Evolutionary conservation across 2,329 filamentous ascomycete genomes (phyloP).

Genomic region (Xylaria digitata): DNA sequence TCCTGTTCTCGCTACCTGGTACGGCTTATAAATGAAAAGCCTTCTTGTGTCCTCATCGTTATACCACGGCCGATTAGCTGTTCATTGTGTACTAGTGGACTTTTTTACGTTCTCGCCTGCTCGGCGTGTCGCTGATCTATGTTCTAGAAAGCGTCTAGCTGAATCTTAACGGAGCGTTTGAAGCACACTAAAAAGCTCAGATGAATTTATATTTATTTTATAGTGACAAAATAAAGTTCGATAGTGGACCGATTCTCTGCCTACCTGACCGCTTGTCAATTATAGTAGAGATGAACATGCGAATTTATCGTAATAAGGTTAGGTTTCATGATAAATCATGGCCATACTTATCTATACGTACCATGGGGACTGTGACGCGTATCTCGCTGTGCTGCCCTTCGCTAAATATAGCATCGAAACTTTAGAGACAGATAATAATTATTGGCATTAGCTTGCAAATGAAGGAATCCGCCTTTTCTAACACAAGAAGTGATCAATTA

Average conservation of each 20-base stretch:
- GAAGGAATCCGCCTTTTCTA: not conserved
- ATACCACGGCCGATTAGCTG: not conserved
- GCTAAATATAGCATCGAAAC: not conserved
- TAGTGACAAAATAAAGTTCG: too few species aligned
- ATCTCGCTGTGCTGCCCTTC: not conserved
- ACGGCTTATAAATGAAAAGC: not conserved
- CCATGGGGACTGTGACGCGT: not conserved
- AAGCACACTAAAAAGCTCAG: too few species aligned
- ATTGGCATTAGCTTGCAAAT: not conserved
- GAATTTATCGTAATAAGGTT: not conserved
- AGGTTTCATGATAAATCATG: not conserved
- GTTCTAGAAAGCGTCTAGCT: too few species aligned
- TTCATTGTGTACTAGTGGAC: not conserved
- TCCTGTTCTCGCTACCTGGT: not conserved
- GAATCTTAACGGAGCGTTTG: too few species aligned
- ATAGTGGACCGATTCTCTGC: too few species aligned
- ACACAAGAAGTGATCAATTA: not conserved
- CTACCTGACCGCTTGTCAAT: not conserved
- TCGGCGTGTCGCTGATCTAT: not conserved
- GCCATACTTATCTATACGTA: not conserved
- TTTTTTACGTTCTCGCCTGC: not conserved
- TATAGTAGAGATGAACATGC: not conserved
- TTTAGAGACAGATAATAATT: not conserved
- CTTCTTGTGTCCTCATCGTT: not conserved
- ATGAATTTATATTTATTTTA: too few species aligned